These are phyloP conservation scores for Epichloe gansuensis DNA, from an alignment of 2,329 filamentous ascomycete genomes.

Conservation along the genomic window DNA sequence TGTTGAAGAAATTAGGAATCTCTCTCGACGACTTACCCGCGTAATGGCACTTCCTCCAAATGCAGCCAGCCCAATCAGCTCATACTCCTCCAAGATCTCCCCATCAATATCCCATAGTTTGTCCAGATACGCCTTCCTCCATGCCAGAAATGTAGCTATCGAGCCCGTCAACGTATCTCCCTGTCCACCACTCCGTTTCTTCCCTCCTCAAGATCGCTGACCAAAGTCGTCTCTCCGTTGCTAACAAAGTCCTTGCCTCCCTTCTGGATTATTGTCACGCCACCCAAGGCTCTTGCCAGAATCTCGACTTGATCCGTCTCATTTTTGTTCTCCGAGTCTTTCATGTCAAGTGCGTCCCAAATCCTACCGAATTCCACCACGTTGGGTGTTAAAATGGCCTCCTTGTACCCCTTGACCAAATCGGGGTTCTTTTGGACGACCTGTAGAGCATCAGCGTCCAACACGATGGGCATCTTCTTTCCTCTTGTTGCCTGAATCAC, in stretches of 20 bases:
- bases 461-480: slow-evolving; percentile 62
- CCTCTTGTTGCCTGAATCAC: slow-evolving; percentile 71
- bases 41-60: slow-evolving; percentile 83
- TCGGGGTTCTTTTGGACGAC: slow-evolving; percentile 65
- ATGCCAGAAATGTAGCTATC: slow-evolving; percentile 78
- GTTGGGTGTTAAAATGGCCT: slow-evolving; percentile 87
- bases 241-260: slow-evolving; percentile 72
- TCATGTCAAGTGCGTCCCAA: slow-evolving; percentile 61
- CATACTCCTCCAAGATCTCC: slow-evolving; percentile 34
- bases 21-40: slow-evolving; percentile 40
- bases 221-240: slow-evolving; percentile 62
- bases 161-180: slow-evolving; percentile 89
- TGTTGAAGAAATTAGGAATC: too few relatives aligned
- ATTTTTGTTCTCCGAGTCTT: slow-evolving; percentile 29
- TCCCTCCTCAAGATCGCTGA: slow-evolving; percentile 64
- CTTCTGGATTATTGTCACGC: slow-evolving; percentile 88
- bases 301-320: slow-evolving; percentile 43
- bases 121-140: slow-evolving; percentile 78
- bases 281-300: slow-evolving; percentile 65
- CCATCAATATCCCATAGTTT: slow-evolving; percentile 55
- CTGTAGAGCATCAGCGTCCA: slow-evolving; percentile 82
- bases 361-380: slow-evolving; percentile 83
- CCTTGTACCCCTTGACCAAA: slow-evolving; percentile 66
- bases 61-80: slow-evolving; percentile 64
- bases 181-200: slow-evolving; percentile 87